Base-by-base conservation (phyloP, 2,329 filamentous ascomycete genomes). In the Exutisphaerella laricina region DNA sequence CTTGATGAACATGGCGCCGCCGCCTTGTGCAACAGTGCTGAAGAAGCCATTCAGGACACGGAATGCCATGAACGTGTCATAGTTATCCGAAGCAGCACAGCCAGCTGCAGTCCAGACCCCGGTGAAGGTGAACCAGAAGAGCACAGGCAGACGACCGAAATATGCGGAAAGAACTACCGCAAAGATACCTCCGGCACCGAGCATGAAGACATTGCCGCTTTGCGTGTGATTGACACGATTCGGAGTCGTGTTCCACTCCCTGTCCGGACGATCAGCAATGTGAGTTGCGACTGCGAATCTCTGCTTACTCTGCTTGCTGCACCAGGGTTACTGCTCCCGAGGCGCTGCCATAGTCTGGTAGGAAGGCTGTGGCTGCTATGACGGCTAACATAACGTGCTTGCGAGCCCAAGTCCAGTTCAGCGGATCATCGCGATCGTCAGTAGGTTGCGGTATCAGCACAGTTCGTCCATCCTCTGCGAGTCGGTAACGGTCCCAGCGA, bases 11-110 rank as follows among this genome's bases (percentile, higher is more conserved):
- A 46, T 48, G 17, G 40, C 36, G 6, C 45, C 45, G 8, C 40
- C 45, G n/a, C 40, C 45, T 43, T 48, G 40, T n/a, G 45, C 45
- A 23, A 41, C 45, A 10, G 40, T 43, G 1, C 39, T 39, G 40
- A 48, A 48, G 40, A 71, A 67, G 5, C 68, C 70, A 38, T 71
- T 70, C 4, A 72, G 53, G 18, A 70, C 67, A 1, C 70, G 61
- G 0, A 65, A 62, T 8, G 67, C 66, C 58, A 68, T 63, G 51
- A 66, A 70, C 0, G 58, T 59, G 17, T 66, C 55, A 43, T 69
- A 70, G 1, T 45, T 58, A 3, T 55, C 53, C 1, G 67, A 61
- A 7, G 51, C 64, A 5, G 65, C 63, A 39, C 60, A 67, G 59
- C 68, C 66, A n/a, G 63, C 58, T 3, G 64, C 61, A 0, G 66